Base-by-base conservation (phyloP, 257 asterid genomes). In the Solanum sejunctum region DNA sequence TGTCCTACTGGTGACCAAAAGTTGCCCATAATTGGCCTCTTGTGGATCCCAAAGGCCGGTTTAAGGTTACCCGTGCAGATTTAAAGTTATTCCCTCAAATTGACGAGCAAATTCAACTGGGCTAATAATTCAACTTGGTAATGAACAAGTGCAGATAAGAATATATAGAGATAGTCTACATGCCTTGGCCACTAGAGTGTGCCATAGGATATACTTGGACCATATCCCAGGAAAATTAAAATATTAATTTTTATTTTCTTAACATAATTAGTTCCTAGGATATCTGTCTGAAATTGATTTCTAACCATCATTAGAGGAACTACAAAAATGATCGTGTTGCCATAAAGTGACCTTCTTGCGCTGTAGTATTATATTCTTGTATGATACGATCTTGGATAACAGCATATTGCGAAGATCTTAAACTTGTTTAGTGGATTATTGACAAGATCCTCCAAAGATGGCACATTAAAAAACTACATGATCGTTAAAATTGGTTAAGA, bases 1-100 rank as follows among this genome's bases (percentile, higher is more conserved):
- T 32, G 45, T 32, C 75, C 45, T 58, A 70, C 20, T 52, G 9
- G 41, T 82, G 60, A n/a, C 83, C 71, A 16, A 81, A 52, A 58
- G 67, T 77, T 70, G 88, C 88, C 84, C 89, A 83, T 80, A 83
- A 87, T 28, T 72, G 88, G 85, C 93, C 85, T 89, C 81, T 13
- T 64, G 58, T 63, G 84, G 56, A 79, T 57, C 89, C 90, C 90
- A 88, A 91, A 82, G 92, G 95, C 84, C 92, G 7, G 60, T 84
- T 84, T 88, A 64, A 78, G 83, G 88, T 56, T 63, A 4, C 32
- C 43, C 54, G 17, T 45, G 6, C 52, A 15, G 28, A 83, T 10
- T 64, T 69, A 69, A 13, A 71, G 54, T 26, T 20, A 20, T 58
- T n/a, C 66, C 13, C 66, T 58, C 66, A 58, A 58, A 9, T n/a